Evolutionary conservation across 352 stramenopile species (phyloP), one percentile per base, ranked within the genome.

Genomic region (Globisporangium okanoganense): DNA sequence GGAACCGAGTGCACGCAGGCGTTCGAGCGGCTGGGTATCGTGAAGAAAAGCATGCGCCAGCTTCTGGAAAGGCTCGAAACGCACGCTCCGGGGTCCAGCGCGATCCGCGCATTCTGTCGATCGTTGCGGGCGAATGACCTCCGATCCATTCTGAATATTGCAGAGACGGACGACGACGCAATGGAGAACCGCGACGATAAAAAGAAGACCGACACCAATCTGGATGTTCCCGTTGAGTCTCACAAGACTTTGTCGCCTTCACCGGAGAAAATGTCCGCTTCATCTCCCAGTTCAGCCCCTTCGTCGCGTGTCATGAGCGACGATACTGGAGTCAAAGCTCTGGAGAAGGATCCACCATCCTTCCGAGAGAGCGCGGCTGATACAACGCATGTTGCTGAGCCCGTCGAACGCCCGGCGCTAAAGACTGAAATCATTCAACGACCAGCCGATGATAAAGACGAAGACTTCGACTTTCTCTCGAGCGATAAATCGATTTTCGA

Each of bases 11-110:
- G 82, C 45, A 57, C 52, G 0, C 50, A 68, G 3, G 78, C 68
- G 43, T 91, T 88, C 35, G 78, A 73, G 14, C 75, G 76, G 41
- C 61, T 91, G 0, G 59, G 74, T 3, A 49, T 72, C 8, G 66
- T 86, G 29, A 91, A 91, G 57, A 79, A 77, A 20, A 83, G 74
- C 24, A 75, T 88, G 67, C 68, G 78, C 3, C 69, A 85, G 51
- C 60, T 91, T 10, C 56, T 91, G 3, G 65, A 85, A 22, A 84
- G 82, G 50, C 60, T 91, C 18, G 76, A 89, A 18, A 27, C 47
- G 18, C 65, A 87, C 47, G 68, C 56, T 9, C 79, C 72, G 3
- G 79, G 79, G 0, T 89, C 81, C 18, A 60, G 63, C 0, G 69
- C 70, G 14, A 82, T 91, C 52, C 66, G 74, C 48, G 69, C 73